Base-by-base conservation (phyloP, 116 monocot genomes). In the Iris pallida region DNA sequence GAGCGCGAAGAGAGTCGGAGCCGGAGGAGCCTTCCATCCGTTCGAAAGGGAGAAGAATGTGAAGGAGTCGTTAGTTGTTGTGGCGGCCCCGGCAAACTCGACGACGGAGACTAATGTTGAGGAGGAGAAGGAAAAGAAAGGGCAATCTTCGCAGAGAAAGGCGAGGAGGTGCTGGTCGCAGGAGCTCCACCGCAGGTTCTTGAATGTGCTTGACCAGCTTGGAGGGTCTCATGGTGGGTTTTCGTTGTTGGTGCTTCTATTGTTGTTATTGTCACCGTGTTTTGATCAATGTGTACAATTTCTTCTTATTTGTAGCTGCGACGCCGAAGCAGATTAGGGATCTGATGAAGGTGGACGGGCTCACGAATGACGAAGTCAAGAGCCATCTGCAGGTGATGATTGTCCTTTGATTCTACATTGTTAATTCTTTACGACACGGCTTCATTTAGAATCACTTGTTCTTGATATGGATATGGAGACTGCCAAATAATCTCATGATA, bases 351-450 rank as follows among this genome's bases (percentile, higher is more conserved):
- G 90, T 95, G 58, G 95, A 95, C 41, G 88, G 95, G 10, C 90
- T 95, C 56, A 88, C 90, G 57, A 95, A 95, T 63, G 95, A 86
- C 66, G 95, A 95, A 60, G 91, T 95, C 56, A 95, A 95, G 82
- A 91, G 91, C 54, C 95, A 95, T 82, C 69, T 95, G 45, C 95
- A 95, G 95, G 95, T 92, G 7, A 53, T 30, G 30, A 30, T 45
- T n/a, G 4, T 9, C 59, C 9, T 15, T 30, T 19, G 3, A 16
- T 30, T 30, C 30, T 30, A 30, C 30, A 30, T 30, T 3, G 30
- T 30, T 30, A 30, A 30, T 30, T 30, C 30, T 30, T 30, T 30
- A 3, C 30, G 30, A 30, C 30, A 30, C 3, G 3, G 30, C 30
- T 30, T 30, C 30, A 3, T 30, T 30, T 30, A 30, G 0, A 30